Percentiles rank a stretch among this genome's conserved stretches.
phyloP scores from a whole-genome alignment of 768 basidiomycete genomes.

The Tylopilus intermedius region DNA sequence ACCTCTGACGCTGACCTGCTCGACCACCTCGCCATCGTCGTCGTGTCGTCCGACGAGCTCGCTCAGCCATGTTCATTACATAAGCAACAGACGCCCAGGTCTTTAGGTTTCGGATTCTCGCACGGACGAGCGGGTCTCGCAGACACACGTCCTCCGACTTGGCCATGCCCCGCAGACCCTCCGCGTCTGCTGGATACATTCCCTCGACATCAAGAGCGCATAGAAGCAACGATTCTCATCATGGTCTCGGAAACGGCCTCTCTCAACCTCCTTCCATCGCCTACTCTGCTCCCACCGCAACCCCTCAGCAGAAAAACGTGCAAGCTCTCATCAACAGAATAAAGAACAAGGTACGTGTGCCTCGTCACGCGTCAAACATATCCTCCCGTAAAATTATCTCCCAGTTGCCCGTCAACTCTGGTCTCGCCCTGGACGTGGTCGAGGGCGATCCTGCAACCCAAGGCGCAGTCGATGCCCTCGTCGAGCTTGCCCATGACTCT shows the following conservation, averaged over 20 bases:
- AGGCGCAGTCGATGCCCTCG: constrained; percentile 71
- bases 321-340: constrained; percentile 74
- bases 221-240: constrained; percentile 60
- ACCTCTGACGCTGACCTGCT: not conserved
- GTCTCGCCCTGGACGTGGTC: constrained; percentile 62
- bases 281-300: constrained; percentile 37
- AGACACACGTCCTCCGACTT: constrained; percentile 7
- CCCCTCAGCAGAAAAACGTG: constrained; percentile 79
- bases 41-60: too few species aligned
- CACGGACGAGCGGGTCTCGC: constrained; percentile 15
- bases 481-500: constrained; percentile 73
- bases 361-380: not conserved
- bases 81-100: not conserved
- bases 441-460: constrained; percentile 73
- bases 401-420: constrained; percentile 84
- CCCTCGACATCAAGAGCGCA: constrained; percentile 46
- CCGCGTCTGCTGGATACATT: constrained; percentile 48
- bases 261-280: constrained; percentile 33
- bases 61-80: not conserved
- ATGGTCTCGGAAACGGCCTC: constrained; percentile 32
- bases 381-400: not conserved
- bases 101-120: constrained; percentile 13
- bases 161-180: constrained; percentile 55
- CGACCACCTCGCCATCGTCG: too few species aligned
- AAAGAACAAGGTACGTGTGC: constrained; percentile 63